Base-by-base conservation (phyloP, 75 land plant genomes). In the Adiantum capillusveneris region DNA sequence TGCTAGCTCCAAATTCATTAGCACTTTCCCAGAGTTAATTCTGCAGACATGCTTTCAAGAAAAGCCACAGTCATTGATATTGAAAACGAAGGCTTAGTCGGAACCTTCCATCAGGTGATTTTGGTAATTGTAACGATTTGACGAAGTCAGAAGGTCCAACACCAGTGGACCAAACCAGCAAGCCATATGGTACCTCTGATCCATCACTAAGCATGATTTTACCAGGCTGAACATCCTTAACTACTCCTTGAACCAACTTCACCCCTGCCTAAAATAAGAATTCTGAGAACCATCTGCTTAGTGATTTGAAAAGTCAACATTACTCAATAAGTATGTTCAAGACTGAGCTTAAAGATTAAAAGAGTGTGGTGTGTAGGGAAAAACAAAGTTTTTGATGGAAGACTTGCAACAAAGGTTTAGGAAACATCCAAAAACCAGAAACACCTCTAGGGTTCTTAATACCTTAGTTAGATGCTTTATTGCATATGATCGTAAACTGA, bases 151-250 rank as follows among this genome's bases (percentile, higher is more conserved):
- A 94, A 14, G 96, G 83, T 19, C 98, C 98, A 67, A 94, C 98
- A 22, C 98, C 98, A 25, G 98, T 94, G 53, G 98, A 94, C 98
- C 98, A 94, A 17, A 94, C 87, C 56, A 94, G 78, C 22, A 94
- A 64, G 21, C 98, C 95, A 72, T 94, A 88, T 42, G 96, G 90
- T 68, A 94, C 82, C 44, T 83, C 83, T 31, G 93, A 66, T 11
- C 84, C 98, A 79, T 94, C 86, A 60, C 53, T 78, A 24, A 94
- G 84, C 30, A 85, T 58, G 43, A 88, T 59, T 29, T 79, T 89
- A 25, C 84, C 59, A 29, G 79, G 50, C 25, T 75, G 50, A 31
- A 94, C 98, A 59, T 83, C 83, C 62, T 88, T 94, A 28, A 94
- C 98, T 52, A 94, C 55, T 37, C 98, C 98, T 65, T 79, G 78